Base-by-base conservation (phyloP, 305 asterid species). In the Rubia peregrina region DNA sequence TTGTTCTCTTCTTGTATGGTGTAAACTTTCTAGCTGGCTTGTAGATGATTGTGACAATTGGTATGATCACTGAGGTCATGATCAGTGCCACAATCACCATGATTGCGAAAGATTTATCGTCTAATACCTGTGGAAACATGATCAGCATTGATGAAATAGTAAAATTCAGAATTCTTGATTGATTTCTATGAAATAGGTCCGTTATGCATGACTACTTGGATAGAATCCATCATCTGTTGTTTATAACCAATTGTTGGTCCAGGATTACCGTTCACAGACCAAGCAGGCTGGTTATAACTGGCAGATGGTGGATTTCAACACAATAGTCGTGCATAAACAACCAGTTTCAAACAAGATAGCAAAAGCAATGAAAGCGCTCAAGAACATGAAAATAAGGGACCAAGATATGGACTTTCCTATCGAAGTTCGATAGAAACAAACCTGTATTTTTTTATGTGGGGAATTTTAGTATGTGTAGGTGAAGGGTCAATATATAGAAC, bases 71-170 rank as follows among this genome's bases (percentile, higher is more conserved):
- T 22, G 91, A 75, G 0, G 98, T 92, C 96, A 89, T 92, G 1
- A 82, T 74, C 3, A 90, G 17, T 5, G 93, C 91, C 26, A 86
- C 97, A 10, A 89, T 71, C 21, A 92, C 90, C 97, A 92, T 84
- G 3, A 89, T 85, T 1, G 97, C 88, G 36, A 90, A 92, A 6
- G 96, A 71, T 49, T 85, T 78, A 6, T 83, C 89, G 51, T 92
- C 98, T 33, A 90, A 74, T 40, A 92, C 91, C 98, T 92, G 60
- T 68, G 77, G 8, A n/a, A 9, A 16, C 17, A 24, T 7, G 22
- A 69, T 51, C 59, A 51, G 7, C 6, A 26, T 19, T 38, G 44
- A 26, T 26, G 30, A 26, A 21, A 64, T 0, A 43, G 21, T 17
- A 0, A 12, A 13, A 0, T 11, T 13, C 51, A 44, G 51, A 17